Conservation (phyloP, 495 filamentous ascomycete species). For the Clavariopsis aquatica region DNA sequence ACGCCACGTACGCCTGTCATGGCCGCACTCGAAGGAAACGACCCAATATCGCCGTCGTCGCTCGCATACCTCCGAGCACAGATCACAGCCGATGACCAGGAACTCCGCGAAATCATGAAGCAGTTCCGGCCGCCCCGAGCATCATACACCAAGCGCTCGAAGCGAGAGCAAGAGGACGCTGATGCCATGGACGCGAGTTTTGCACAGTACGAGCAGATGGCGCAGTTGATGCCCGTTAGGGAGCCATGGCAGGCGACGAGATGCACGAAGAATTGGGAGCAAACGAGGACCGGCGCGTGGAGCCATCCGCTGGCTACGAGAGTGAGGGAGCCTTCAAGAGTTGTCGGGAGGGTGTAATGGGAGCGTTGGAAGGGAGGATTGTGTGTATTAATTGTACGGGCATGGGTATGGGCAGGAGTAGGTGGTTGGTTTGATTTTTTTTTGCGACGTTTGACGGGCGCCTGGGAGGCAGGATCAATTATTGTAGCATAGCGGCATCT, state of each 20-base stretch:
- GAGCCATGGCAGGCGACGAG: constrained; percentile 11
- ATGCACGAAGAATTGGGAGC: constrained; percentile 18
- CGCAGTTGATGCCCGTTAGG: constrained; percentile 23
- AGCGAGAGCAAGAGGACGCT: background rate
- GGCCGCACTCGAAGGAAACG: constrained; percentile 56
- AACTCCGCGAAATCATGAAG: constrained; percentile 72
- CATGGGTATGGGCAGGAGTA: no score
- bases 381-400: no score
- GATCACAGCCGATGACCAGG: constrained; percentile 72
- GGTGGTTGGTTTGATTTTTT: no score
- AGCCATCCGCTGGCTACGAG: no score
- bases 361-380: no score
- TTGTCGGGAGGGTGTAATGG: no score
- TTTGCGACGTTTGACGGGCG: no score
- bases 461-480: no score
- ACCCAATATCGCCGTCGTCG: constrained; percentile 41
- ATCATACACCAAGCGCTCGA: background rate
- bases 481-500: no score
- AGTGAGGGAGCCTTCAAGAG: no score
- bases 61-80: constrained; percentile 77
- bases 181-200: constrained; percentile 4
- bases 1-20: constrained; percentile 76
- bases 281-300: background rate
- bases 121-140: constrained; percentile 42
- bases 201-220: constrained; percentile 25